Evolutionary conservation across 192 early-diverging fungal species (phyloP).

Genomic region (Podila epicladia): DNA sequence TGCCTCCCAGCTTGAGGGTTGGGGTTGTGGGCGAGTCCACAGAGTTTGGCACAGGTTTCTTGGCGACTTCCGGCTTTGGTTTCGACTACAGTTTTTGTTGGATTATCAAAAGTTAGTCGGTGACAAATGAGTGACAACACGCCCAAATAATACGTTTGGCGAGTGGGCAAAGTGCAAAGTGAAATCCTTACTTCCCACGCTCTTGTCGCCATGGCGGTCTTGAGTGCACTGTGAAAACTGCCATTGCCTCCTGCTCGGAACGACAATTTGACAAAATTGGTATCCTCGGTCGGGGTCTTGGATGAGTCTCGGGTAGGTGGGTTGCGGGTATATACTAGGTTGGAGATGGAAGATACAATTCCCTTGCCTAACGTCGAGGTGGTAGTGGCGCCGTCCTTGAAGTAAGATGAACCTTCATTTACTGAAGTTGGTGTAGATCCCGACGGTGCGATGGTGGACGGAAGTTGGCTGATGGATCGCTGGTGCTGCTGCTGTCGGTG

Average conservation of each 20-base stretch:
- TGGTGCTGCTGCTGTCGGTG: conserved; percentile 45
- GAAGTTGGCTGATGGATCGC: conserved; percentile 31
- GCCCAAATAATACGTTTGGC: not conserved
- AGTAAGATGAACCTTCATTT: not conserved
- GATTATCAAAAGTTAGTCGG: not conserved
- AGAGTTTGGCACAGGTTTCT: not conserved
- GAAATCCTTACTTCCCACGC: conserved; percentile 69
- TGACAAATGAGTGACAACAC: not conserved
- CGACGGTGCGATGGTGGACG: not conserved
- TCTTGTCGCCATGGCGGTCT: conserved; percentile 63
- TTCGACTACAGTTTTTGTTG: conserved; percentile 8
- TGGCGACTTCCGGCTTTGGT: conserved; percentile 18
- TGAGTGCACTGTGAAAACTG: conserved; percentile 70
- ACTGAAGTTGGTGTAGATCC: not conserved
- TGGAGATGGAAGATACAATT: conserved; percentile 9
- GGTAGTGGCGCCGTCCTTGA: not conserved
- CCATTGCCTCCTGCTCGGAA: conserved; percentile 79
- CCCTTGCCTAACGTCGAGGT: conserved; percentile 3
- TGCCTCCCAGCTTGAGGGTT: conserved; percentile 40
- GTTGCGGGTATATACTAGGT: conserved; percentile 12
- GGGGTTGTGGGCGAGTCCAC: not conserved
- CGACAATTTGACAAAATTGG: conserved; percentile 72
- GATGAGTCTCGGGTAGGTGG: not conserved
- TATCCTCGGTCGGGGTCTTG: conserved; percentile 18
- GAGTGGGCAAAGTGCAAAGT: not conserved